A percentile compares a stretch with the other conserved stretches of the same genome.
These are phyloP conservation scores for Wickerhamiella sergipiensis DNA, from an alignment of 805 yeast species.

Conservation along the genomic window DNA sequence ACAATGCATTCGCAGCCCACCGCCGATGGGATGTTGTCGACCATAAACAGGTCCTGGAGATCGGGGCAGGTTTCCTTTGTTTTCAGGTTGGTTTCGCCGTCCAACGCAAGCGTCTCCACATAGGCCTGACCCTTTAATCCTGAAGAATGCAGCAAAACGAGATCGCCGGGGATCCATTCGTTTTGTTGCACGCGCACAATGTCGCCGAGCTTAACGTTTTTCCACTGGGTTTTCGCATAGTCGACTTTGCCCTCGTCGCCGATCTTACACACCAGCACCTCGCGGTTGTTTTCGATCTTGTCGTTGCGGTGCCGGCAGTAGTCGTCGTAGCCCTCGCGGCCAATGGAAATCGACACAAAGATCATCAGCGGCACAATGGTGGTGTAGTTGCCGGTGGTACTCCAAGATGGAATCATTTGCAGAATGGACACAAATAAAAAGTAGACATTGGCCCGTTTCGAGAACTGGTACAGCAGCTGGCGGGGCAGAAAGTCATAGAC, in stretches of 20 bases:
- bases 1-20: conserved; percentile 40
- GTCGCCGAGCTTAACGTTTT: conserved; percentile 76
- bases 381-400: conserved; percentile 90
- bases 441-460: conserved; percentile 83
- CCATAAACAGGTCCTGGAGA: conserved; percentile 30
- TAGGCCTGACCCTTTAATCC: conserved; percentile 48
- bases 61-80: conserved; percentile 55
- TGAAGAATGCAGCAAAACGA: conserved; percentile 54
- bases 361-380: conserved; percentile 81
- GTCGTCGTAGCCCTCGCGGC: conserved; percentile 90
- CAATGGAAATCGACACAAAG: conserved; percentile 78
- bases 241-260: conserved; percentile 9
- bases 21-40: conserved; percentile 30
- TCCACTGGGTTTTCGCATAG: conserved; percentile 43
- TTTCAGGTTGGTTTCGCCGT: conserved; percentile 92
- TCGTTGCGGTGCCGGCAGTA: conserved; percentile 77
- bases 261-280: conserved; percentile 28
- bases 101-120: conserved; percentile 93
- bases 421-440: conserved; percentile 80
- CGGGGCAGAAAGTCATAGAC: conserved; percentile 72
- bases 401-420: conserved; percentile 95
- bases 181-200: conserved; percentile 56
- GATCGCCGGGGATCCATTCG: conserved; percentile 93
- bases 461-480: conserved; percentile 80
- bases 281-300: conserved; percentile 62